Percentiles rank a stretch among this genome's conserved stretches.
Conservation (phyloP, 805 yeast genomes). For the Danielia oregonensis region DNA sequence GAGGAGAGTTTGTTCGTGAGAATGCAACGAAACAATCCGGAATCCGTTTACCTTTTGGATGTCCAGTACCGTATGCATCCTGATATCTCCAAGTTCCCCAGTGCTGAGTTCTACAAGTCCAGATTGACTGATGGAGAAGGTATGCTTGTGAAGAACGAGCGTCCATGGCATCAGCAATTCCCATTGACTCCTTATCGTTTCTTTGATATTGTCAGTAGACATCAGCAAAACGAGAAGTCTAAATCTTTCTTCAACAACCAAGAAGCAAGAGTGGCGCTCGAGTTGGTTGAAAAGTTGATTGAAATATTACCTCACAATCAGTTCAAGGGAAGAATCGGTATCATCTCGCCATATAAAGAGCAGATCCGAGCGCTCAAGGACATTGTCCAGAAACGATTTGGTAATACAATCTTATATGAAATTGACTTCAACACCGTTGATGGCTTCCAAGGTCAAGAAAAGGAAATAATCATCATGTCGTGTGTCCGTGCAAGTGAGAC, state of each 20-base stretch:
- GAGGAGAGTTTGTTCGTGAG: conserved; percentile 93
- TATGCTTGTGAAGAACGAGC: conserved; percentile 54
- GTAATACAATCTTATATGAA: conserved; percentile 55
- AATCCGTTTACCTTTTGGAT: conserved; percentile 67
- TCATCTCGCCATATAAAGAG: conserved; percentile 92
- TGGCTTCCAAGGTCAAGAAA: conserved; percentile 98
- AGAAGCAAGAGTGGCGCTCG: conserved; percentile 74
- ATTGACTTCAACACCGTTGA: conserved; percentile 94
- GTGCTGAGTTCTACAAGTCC: conserved; percentile 73
- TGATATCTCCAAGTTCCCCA: conserved; percentile 80
- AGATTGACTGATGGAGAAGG: conserved; percentile 71
- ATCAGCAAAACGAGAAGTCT: conserved; percentile 59
- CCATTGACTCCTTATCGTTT: conserved; percentile 74
- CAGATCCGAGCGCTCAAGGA: conserved; percentile 63
- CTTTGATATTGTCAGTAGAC: conserved; percentile 61
- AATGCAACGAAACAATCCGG: conserved; percentile 68
- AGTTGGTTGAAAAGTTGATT: conserved; percentile 54
- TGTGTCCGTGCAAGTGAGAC: conserved; percentile 86
- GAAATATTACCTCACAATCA: conserved; percentile 43
- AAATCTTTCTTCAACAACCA: conserved; percentile 66
- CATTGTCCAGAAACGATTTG: conserved; percentile 57
- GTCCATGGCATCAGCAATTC: conserved; percentile 69
- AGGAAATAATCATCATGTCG: conserved; percentile 87
- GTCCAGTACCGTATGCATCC: conserved; percentile 99
- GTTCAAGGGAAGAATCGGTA: conserved; percentile 75